These are phyloP conservation scores for Haberlea rhodopensis DNA, from an alignment of 257 asterid species.

Conservation along the genomic window DNA sequence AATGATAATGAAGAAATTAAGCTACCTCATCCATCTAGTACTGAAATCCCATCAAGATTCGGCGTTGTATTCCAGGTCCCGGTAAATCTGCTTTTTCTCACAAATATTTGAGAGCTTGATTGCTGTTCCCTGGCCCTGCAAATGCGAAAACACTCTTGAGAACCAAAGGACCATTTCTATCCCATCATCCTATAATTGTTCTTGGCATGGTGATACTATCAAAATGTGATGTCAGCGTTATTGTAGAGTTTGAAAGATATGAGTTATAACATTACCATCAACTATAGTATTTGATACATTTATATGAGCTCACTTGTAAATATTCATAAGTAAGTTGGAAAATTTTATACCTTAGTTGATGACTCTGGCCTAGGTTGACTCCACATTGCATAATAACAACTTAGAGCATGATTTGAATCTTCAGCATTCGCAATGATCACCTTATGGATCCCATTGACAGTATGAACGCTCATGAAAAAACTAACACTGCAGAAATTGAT, in stretches of 20 bases:
- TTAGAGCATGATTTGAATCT: constrained; percentile 56
- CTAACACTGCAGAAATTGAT: neutral
- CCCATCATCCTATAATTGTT: neutral
- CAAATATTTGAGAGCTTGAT: constrained; percentile 47
- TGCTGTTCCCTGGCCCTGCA: constrained; percentile 77
- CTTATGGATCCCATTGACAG: constrained; percentile 59
- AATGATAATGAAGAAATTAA: too few species aligned
- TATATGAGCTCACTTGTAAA: too few species aligned
- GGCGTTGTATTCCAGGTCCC: constrained; percentile 81
- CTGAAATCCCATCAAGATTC: constrained; percentile 99
- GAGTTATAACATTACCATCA: too few species aligned
- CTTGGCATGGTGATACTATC: too few species aligned
- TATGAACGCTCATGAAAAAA: neutral
- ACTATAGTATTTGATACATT: too few species aligned
- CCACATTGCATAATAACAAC: constrained; percentile 88
- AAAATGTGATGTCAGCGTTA: too few species aligned
- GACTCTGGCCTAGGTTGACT: constrained; percentile 90
- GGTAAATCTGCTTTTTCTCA: constrained; percentile 52
- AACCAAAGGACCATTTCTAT: too few species aligned
- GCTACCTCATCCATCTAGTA: too few species aligned
- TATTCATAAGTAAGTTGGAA: too few species aligned
- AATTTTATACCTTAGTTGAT: constrained; percentile 61
- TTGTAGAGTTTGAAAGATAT: too few species aligned
- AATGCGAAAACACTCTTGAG: too few species aligned
- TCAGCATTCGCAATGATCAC: constrained; percentile 59